Conservation (phyloP, 202 grass and related monocot species). For the Setaria italica region DNA sequence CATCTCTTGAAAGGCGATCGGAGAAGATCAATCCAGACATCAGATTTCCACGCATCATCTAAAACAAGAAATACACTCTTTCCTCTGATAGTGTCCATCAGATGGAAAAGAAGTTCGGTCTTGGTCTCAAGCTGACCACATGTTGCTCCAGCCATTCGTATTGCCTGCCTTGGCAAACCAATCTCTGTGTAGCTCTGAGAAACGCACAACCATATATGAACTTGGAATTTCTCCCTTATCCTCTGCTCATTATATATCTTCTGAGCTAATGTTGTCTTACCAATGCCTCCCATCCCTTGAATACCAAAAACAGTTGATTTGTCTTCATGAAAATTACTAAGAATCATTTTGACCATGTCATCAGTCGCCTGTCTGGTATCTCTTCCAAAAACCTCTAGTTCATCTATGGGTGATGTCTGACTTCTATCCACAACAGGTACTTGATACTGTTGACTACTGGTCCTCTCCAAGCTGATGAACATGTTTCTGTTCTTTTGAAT, state of each 20-base stretch:
- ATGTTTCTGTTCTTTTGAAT: neutral
- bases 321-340: neutral
- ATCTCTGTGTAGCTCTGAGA: conserved; percentile 16
- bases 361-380: neutral
- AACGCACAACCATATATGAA: conserved; percentile 48
- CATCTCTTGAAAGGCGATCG: neutral
- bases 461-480: conserved; percentile 7
- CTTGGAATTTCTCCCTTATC: conserved; percentile 34
- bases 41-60: neutral
- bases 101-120: neutral
- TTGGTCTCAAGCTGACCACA: conserved; percentile 7
- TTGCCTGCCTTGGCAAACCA: conserved; percentile 29
- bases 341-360: conserved; percentile 1
- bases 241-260: conserved; percentile 32
- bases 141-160: conserved; percentile 5
- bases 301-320: conserved; percentile 16
- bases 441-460: neutral
- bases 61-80: conserved; percentile 42
- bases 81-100: conserved; percentile 16
- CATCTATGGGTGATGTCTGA: conserved; percentile 27
- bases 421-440: conserved; percentile 31
- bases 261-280: conserved; percentile 44
- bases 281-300: conserved; percentile 40
- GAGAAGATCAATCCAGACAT: conserved; percentile 28
- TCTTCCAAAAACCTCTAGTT: conserved; percentile 20